Base-by-base conservation (phyloP, 2,329 filamentous ascomycete species). In the Paracamarosporium sp. region DNA sequence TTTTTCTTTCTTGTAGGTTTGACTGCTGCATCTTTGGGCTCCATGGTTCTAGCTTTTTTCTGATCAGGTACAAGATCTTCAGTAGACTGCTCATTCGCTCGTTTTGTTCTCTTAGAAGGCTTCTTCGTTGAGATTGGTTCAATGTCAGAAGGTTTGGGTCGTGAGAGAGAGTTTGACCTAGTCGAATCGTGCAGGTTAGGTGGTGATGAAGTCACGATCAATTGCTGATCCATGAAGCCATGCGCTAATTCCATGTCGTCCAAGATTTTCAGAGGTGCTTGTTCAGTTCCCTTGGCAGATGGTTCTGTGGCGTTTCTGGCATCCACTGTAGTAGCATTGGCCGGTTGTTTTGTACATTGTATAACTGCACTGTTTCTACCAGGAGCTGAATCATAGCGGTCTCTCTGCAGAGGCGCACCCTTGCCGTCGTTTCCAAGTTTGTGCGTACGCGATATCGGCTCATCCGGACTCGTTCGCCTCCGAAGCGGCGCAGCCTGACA, bases 401-500 rank as follows among this genome's bases (percentile, higher is more conserved):
- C n/a, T 7, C 3, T 25, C 13, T 40, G 55, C 33, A 28, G 22
- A 15, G n/a, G n/a, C 13, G 40, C 44, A n/a, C 45, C 53, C 25
- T 41, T n/a, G 12, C 30, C 41, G 8, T 53, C 57, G 20, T 33
- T n/a, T 25, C 43, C 57, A 5, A 36, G 44, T 31, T 50, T 57
- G 1, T 46, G 8, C 3, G 28, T 38, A 22, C 31, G 27, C 24
- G 47, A 15, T 46, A 27, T 62, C 7, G 43, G 22, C 35, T 56
- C 59, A 33, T 53, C 58, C 1, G 51, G 45, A 38, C 44, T 50
- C 25, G 41, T 59, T 15, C 53, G 36, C 2, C 27, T 50, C 41
- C 59, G 61, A 25, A 51, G 60, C n/a, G 67, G 64, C 17, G 74
- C 62, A n/a, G 75, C 65, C 52, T 81, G 78, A 53, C 79, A 82